Percentiles rank a stretch among this genome's conserved stretches.
These are phyloP conservation scores for Auriscalpium vulgare DNA, from an alignment of 768 basidiomycete species.

Conservation along the genomic window DNA sequence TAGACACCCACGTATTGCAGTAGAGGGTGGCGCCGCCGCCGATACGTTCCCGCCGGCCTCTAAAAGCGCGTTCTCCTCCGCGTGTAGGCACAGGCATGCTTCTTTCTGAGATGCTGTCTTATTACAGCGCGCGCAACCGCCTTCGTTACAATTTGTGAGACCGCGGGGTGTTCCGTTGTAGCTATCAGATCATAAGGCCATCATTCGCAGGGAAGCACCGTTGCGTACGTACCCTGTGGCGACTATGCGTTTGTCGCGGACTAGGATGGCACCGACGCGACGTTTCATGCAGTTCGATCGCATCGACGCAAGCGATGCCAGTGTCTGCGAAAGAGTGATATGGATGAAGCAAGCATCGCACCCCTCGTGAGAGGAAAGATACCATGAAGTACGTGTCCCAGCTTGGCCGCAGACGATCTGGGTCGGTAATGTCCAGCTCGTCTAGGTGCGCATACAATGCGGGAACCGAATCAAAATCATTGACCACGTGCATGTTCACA, in stretches of 20 bases:
- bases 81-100: slow-evolving; percentile 92
- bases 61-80: slow-evolving; percentile 94
- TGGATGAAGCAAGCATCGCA: neutral
- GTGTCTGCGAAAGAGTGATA: slow-evolving; percentile 41
- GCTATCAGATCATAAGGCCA: slow-evolving; percentile 27
- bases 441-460: slow-evolving; percentile 59
- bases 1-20: slow-evolving; percentile 83
- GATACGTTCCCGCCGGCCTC: slow-evolving; percentile 93
- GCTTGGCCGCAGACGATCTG: slow-evolving; percentile 71
- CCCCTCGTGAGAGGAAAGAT: neutral
- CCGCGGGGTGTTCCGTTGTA: slow-evolving; percentile 97
- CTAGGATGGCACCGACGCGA: slow-evolving; percentile 89
- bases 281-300: slow-evolving; percentile 97
- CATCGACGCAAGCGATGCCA: slow-evolving; percentile 83
- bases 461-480: slow-evolving; percentile 49
- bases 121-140: slow-evolving; percentile 83
- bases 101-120: slow-evolving; percentile 42
- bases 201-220: neutral
- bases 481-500: slow-evolving; percentile 53
- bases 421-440: slow-evolving; percentile 56
- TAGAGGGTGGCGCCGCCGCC: slow-evolving; percentile 80
- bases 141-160: slow-evolving; percentile 82
- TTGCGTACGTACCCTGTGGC: slow-evolving; percentile 66
- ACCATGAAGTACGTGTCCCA: slow-evolving; percentile 99
- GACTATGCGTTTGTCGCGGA: slow-evolving; percentile 72